phyloP scores from a whole-genome alignment of 352 stramenopile species.

The Phytopythium boreale region DNA sequence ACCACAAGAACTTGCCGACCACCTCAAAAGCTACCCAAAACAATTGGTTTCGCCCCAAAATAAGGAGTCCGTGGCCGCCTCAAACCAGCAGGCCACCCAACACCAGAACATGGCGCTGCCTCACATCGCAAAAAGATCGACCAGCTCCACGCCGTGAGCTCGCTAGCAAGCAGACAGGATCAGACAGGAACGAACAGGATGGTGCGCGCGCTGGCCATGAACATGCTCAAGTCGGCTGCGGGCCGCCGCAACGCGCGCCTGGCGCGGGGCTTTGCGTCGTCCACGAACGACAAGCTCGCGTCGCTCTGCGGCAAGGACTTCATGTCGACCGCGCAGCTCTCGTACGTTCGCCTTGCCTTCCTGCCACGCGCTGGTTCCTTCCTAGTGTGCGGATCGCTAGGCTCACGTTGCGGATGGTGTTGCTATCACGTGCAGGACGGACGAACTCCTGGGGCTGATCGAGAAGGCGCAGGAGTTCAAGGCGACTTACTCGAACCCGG shows the following conservation, averaged over 20 bases:
- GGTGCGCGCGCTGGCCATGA: conserved; percentile 1
- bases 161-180: background rate
- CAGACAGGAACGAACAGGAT: background rate
- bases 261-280: conserved; percentile 14
- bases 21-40: too few species aligned
- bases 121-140: conserved; percentile 1
- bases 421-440: conserved; percentile 7
- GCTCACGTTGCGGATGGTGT: background rate
- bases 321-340: conserved; percentile 68
- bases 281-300: conserved; percentile 30
- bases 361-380: too few species aligned
- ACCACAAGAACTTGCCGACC: too few species aligned
- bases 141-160: background rate
- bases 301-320: conserved; percentile 68
- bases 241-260: background rate
- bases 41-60: too few species aligned
- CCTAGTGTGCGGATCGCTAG: too few species aligned
- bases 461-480: conserved; percentile 72
- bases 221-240: conserved; percentile 4
- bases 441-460: conserved; percentile 58
- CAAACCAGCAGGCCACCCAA: background rate
- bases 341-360: conserved; percentile 19
- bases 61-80: too few species aligned
- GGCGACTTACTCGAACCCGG: conserved; percentile 49
- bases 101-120: background rate